Base-by-base conservation (phyloP, 345 rosid species). In the Eutrema japonicum region DNA sequence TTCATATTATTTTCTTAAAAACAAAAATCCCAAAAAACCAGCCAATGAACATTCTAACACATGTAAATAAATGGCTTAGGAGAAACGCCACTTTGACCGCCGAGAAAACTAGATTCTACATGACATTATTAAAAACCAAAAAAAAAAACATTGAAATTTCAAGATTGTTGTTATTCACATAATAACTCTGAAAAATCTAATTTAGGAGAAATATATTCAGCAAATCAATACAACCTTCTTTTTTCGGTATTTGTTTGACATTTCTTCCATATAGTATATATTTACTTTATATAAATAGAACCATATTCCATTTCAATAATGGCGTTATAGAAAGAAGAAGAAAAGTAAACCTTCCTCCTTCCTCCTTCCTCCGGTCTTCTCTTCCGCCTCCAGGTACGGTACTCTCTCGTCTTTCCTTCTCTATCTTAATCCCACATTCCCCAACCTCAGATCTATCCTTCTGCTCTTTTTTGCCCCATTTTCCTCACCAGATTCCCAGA, bases 321-420 rank as follows among this genome's bases (percentile, higher is more conserved):
- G 47, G 72, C 78, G 66, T 57, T 48, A 37, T 1, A 40, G 3
- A 37, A 60, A 47, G 48, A 49, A 29, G 27, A 43, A 40, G 42
- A 38, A 56, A 50, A 42, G 7, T 43, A 54, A 47, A 58, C 64
- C 54, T 36, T 48, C 41, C 58, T 35, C 10, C 73, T 14, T 47
- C 40, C 42, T 55, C 45, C 32, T 40, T 35, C 35, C 66, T 57
- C 33, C 66, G 57, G 53, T 48, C 66, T 63, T 22, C 75, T 76
- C 75, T 62, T 69, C 68, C 66, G 71, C 47, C 40, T 74, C 67
- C 73, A 58, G 68, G 78, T 74, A 64, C 50, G 68, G 78, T 74
- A 64, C 50, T 1, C 49, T 38, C 41, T 63, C 47, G 10, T 5
- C 51, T 71, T 48, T 38, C 67, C 75, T 30, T 58, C 51, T 5